Conservation (phyloP, 208 protist species). For the Leishmania guyanensis region DNA sequence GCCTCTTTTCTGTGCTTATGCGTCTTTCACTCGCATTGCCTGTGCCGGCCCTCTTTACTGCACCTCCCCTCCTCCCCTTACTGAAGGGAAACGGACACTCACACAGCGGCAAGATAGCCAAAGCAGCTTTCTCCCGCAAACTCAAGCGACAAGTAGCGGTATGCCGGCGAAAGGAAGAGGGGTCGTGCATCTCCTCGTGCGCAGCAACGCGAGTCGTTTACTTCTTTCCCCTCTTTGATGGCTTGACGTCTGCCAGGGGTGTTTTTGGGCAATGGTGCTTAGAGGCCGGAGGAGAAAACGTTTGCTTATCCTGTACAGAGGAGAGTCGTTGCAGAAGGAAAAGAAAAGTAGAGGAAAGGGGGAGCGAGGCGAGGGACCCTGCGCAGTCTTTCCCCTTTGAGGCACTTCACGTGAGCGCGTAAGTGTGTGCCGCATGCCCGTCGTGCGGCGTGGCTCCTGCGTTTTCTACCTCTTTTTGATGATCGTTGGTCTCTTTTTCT, state of each 20-base stretch:
- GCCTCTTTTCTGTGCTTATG: no score
- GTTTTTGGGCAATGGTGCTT: background rate
- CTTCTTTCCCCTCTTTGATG: slow-evolving; percentile 10
- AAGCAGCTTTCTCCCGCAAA: background rate
- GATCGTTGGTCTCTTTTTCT: background rate
- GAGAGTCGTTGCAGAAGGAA: slow-evolving; percentile 2
- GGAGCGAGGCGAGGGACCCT: background rate
- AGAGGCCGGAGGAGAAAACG: background rate
- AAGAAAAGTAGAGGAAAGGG: slow-evolving; percentile 5
- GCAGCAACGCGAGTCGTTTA: background rate
- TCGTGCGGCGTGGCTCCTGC: background rate
- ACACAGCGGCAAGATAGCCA: background rate
- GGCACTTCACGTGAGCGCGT: background rate
- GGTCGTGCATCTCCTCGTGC: background rate
- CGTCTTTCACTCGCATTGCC: no score
- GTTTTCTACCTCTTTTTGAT: background rate
- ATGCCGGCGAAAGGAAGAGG: background rate
- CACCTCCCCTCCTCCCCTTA: background rate
- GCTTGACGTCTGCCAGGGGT: background rate
- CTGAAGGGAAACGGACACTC: background rate
- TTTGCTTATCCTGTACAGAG: background rate
- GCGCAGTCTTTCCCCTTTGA: background rate
- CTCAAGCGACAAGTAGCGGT: background rate
- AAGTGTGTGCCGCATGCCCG: background rate
- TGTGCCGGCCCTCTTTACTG: no score